Evolutionary conservation across 2,329 filamentous ascomycete species (phyloP).

Genomic region (Anthostomella pinea): DNA sequence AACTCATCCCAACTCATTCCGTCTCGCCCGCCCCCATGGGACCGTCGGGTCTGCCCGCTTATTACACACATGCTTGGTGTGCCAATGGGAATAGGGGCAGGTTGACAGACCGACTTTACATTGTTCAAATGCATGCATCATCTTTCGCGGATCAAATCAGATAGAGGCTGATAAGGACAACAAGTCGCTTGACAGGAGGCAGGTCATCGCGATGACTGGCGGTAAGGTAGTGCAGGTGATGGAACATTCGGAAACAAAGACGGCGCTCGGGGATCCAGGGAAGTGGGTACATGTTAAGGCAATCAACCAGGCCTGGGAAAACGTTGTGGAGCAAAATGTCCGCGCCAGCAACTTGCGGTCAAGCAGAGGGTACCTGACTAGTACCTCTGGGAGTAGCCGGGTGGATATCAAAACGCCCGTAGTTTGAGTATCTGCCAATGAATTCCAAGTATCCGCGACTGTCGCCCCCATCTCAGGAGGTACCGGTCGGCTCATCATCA

Average conservation of each 20-base stretch:
- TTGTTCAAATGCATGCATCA: no score
- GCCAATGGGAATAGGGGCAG: no score
- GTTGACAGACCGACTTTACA: no score
- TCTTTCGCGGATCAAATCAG: no score
- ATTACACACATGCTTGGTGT: no score
- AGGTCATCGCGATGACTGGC: no score
- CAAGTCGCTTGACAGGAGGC: no score
- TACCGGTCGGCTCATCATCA: neutral
- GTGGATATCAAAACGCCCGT: constrained; percentile 13
- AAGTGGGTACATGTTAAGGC: constrained; percentile 17
- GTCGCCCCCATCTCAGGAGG: neutral
- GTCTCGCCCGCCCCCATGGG: no score
- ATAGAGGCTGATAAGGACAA: no score
- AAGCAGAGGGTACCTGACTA: constrained; percentile 13
- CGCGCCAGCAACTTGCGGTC: constrained; percentile 18
- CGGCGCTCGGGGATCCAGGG: constrained; percentile 15
- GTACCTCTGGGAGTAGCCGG: neutral
- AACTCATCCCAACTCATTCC: neutral
- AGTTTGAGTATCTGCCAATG: constrained; percentile 10
- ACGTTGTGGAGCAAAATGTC: constrained; percentile 18
- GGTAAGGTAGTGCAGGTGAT: no score
- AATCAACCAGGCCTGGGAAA: constrained; percentile 5
- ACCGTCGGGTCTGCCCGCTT: no score
- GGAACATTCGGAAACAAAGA: neutral
- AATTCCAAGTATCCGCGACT: constrained; percentile 10